Base-by-base conservation (phyloP, 805 yeast genomes). In the Ascoidea tarda region DNA sequence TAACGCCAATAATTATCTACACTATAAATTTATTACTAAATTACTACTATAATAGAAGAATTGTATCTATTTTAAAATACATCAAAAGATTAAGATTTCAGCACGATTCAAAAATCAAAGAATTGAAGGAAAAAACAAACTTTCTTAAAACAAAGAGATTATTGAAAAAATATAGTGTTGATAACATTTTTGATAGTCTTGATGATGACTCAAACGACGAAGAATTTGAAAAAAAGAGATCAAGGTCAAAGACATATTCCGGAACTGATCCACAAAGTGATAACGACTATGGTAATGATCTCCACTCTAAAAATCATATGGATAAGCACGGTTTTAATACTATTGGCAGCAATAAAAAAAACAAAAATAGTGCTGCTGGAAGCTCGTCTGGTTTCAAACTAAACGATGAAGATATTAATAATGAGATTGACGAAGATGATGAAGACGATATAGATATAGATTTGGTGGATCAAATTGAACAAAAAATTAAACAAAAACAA, bases 151-250 rank as follows among this genome's bases (percentile, higher is more conserved):
- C 57, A 4, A 48, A 49, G 45, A 50, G 53, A 6, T 47, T 55
- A 32, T 46, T 55, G 8, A 53, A 55, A 16, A 55, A 55, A 31
- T 55, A 55, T 21, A 55, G 57, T 46, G 52, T 50, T 8, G 49
- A 28, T 32, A 55, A 55, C 45, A 48, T 55, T n/a, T n/a, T 14
- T 32, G 31, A 47, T 32, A 21, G 28, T 21, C 28, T 21, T 21
- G 49, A 14, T 47, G 31, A 32, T 47, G 49, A 47, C n/a, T 8
- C n/a, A 31, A 28, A 47, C 6, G 21, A 46, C 12, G 28, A n/a
- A 28, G 32, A 47, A 16, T 8, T 6, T 14, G n/a, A 12, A 32
- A 47, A 32, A 14, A 31, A 4, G 6, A 47, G 32, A 14, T n/a
- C 14, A 12, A 47, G 32, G 10, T 16, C n/a, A 12, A 10, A 47